Conservation (phyloP, 2,329 filamentous ascomycete species). For the Lasiodiplodia sp. region DNA sequence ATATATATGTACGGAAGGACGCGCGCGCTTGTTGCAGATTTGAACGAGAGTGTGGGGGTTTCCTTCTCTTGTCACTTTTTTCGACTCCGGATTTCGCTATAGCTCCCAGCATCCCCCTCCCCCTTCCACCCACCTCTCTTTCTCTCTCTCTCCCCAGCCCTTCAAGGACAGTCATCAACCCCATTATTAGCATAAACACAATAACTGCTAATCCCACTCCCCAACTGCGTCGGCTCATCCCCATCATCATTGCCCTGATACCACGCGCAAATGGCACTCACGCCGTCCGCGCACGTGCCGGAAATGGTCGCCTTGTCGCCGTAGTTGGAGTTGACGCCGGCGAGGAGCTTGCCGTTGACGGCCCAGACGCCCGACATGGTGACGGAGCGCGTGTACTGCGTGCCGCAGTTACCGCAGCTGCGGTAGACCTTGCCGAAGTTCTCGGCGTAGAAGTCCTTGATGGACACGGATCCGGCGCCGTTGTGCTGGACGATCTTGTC, state of each 20-base stretch:
- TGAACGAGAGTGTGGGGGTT: no score
- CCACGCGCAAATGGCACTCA: slow-evolving; percentile 44
- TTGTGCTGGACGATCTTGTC: slow-evolving; percentile 48
- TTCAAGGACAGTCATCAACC: slow-evolving; percentile 22
- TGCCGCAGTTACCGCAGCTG: slow-evolving; percentile 43
- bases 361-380: slow-evolving; percentile 16
- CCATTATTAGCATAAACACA: slow-evolving; percentile 12
- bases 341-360: slow-evolving; percentile 30
- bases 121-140: background rate
- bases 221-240: slow-evolving; percentile 20
- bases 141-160: background rate
- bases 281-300: slow-evolving; percentile 36
- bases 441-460: slow-evolving; percentile 42
- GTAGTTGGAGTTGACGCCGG: slow-evolving; percentile 47
- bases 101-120: background rate
- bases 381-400: slow-evolving; percentile 52
- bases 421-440: slow-evolving; percentile 41
- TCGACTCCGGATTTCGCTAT: background rate
- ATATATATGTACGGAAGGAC: no score
- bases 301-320: slow-evolving; percentile 40
- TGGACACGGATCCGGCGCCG: slow-evolving; percentile 40
- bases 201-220: slow-evolving; percentile 10
- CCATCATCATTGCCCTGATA: slow-evolving; percentile 40
- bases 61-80: no score
- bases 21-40: no score